These are phyloP conservation scores for Quercus alba DNA, from an alignment of 306 rosid species.

Conservation along the genomic window DNA sequence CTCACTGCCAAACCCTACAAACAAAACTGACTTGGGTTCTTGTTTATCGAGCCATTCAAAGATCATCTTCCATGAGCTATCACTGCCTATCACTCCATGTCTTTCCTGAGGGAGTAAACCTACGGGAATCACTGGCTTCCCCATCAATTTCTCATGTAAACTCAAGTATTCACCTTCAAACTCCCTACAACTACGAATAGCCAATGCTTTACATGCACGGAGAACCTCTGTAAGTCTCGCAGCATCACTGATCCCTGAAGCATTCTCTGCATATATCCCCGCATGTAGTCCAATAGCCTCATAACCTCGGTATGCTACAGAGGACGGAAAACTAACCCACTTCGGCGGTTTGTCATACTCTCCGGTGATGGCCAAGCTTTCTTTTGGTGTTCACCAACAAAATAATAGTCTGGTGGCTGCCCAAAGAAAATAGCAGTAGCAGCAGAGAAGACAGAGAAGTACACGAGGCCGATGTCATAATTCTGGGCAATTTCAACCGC, in stretches of 20 bases:
- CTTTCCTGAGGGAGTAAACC: slow-evolving; percentile 37
- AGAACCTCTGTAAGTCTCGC: not conserved
- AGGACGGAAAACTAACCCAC: slow-evolving; percentile 22
- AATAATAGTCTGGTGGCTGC: not conserved
- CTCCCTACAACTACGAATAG: slow-evolving; percentile 23
- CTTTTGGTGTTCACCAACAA: not conserved
- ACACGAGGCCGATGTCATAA: not conserved
- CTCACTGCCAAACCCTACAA: slow-evolving; percentile 51
- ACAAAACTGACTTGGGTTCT: slow-evolving; percentile 30
- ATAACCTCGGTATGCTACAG: not conserved
- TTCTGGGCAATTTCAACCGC: slow-evolving; percentile 3
- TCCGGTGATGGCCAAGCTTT: not conserved
- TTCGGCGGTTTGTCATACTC: slow-evolving; percentile 4
- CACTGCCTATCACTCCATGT: not conserved
- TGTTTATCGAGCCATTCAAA: slow-evolving; percentile 46
- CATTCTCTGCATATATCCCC: not conserved
- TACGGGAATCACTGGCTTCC: slow-evolving; percentile 36
- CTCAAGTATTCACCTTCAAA: slow-evolving; percentile 32
- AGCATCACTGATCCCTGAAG: not conserved
- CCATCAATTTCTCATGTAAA: slow-evolving; percentile 1
- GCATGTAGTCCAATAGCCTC: slow-evolving; percentile 3
- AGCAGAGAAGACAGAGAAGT: slow-evolving; percentile 5
- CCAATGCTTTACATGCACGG: slow-evolving; percentile 14
- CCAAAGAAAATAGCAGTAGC: not conserved
- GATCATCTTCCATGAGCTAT: not conserved